Base-by-base conservation (phyloP, 768 basidiomycete species). In the Agrocybe chaxingu region DNA sequence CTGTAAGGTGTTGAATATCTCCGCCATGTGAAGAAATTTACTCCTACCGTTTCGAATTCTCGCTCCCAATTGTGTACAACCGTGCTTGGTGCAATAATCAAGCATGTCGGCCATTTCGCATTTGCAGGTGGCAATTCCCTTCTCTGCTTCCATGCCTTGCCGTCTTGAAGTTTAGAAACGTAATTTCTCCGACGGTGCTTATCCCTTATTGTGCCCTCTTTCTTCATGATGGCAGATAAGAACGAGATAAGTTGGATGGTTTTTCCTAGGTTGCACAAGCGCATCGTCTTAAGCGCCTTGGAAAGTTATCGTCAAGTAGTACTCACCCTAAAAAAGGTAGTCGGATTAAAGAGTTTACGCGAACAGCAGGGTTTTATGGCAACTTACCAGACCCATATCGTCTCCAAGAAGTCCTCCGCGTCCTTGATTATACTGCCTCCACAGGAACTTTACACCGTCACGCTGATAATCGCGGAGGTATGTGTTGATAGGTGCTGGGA, bases 221-320 rank as follows among this genome's bases (percentile, higher is more conserved):
- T 96, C 53, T 76, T 71, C 95, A 97, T 96, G 51, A 98, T 88
- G 0, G 95, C 94, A 0, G 92, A 87, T 2, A 98, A 76, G 61
- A 93, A 89, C 0, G 87, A 79, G 40, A 94, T 89, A 19, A 93
- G 86, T 66, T 98, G 96, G 16, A 98, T 93, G 0, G 96, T 98
- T 78, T 98, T 98, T 2, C 87, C 96, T 76, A 72, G 49, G 44
- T 7, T 16, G 37, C 32, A 48, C 42, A 53, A 54, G 36, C 48
- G 42, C 18, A 35, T 40, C 16, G 40, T 35, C 7, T 11, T 7
- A 44, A 33, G 2, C 13, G 39, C 8, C 36, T 7, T 10, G 16
- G 6, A 7, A 33, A 5, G 7, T 24, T 12, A 33, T 8, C 11
- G 24, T 13, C 1, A 4, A 45, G 31, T 9, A 29, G n/a, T 42